Base-by-base conservation (phyloP, 2,329 filamentous ascomycete species). In the Dactylellina parvicollis region DNA sequence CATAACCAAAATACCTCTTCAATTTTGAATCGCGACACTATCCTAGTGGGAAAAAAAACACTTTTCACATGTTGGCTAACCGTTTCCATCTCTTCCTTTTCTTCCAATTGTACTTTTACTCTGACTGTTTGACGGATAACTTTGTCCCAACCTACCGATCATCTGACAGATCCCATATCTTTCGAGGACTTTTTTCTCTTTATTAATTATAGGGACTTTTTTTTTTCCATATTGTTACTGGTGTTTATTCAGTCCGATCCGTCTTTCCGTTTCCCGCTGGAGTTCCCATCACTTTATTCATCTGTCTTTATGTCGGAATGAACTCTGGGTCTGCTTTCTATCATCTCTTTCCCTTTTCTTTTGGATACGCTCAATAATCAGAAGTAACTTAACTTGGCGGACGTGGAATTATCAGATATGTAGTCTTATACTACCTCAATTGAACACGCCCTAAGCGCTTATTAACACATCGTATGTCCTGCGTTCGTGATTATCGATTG, bases 231-330 rank as follows among this genome's bases (percentile, higher is more conserved):
- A 7, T 38, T 22, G 30, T 50, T 57, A 16, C 5, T 38, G 55
- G 64, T 60, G 64, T 60, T 62, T 44, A 30, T 47, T 52, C 12
- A 44, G 34, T 47, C 26, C 30, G 28, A 4, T 42, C 28, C 40
- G 12, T 44, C 9, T 24, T 30, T 38, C 56, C 36, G 57, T 28
- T 64, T 32, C 30, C 44, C 55, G 38, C 55, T 67, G 62, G 62
- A 67, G 62, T 67, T 59, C 26, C 36, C 20, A 40, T 56, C 26
- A 40, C n/a, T 34, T 52, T 32, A 55, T 26, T 57, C 44, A 49
- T 56, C 55, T 67, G 49, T 49, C 47, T 14, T 67, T 67, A 56
- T 32, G 47, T 67, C 49, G 62, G 54, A 59, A 59, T 59, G 36
- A 47, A 65, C 38, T 40, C 42, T 49, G 26, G 40, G 24, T 46